Evolutionary conservation across 257 asterid genomes (phyloP), one percentile per base, ranked within the genome.

Genomic region (Penstemon davidsonii): DNA sequence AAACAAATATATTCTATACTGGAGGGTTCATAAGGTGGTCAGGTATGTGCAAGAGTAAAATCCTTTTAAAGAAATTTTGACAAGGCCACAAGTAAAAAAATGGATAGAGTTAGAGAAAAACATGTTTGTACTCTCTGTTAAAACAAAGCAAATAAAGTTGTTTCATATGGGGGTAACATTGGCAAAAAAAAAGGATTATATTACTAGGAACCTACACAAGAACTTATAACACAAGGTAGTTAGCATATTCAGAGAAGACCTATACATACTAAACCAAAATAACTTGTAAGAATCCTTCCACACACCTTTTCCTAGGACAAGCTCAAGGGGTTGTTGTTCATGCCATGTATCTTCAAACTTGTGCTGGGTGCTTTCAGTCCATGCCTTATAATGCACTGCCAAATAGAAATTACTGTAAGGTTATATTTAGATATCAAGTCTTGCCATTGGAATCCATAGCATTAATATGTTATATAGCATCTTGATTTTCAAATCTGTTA

Each of bases 261-360:
- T 38, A 66, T 12, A 68, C 37, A 43, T 60, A 44, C 43, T 46
- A 45, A 59, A 45, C 61, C 13, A 73, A 58, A 58, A 49, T 25
- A 60, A 18, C 36, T 57, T 58, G 45, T 62, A 36, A 40, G 47
- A 76, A 33, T 25, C 49, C 49, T 55, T 60, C 69, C 53, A 75
- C 59, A 49, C 72, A 93, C 99, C 97, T 93, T 93, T 93, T 72
- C 99, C 99, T 45, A 93, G 53, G 63, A 93, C 73, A 79, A 93
- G 77, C 87, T 93, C 99, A 68, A 90, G 83, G 42, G 96, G 97
- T 73, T 84, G 97, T 40, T 88, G 96, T 71, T 93, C 99, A 55
- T 79, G 91, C 97, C 99, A 90, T 64, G 99, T 90, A 72, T 93
- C 99, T 78, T 90, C 99, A 62, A 93, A 93, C 80, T 90, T 88